Percentiles rank a stretch among this genome's conserved stretches.
Evolutionary conservation across 1,284 basidiomycete genomes (phyloP).

Genomic region (Ceratorhiza oryzae-sativae): DNA sequence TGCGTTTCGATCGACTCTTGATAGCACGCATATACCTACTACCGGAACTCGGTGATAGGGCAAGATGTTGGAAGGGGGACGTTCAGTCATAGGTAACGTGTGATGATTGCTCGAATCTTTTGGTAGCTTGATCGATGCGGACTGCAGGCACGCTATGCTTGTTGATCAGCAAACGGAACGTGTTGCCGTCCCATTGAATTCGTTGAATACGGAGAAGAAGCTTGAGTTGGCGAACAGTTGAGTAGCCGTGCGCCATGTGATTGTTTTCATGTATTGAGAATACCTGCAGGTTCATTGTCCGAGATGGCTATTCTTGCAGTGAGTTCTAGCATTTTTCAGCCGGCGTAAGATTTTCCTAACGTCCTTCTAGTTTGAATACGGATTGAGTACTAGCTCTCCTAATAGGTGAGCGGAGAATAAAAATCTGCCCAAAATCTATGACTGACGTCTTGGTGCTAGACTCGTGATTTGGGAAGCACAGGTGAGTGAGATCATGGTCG

Average conservation of each 20-base stretch:
- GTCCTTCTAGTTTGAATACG: slow-evolving; percentile 76
- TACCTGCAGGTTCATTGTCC: slow-evolving; percentile 75
- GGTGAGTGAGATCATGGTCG: slow-evolving; percentile 42
- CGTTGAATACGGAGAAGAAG: slow-evolving; percentile 63
- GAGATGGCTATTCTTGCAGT: slow-evolving; percentile 87
- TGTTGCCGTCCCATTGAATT: slow-evolving; percentile 79
- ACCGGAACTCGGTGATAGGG: slow-evolving; percentile 82
- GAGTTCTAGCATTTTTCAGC: slow-evolving; percentile 47
- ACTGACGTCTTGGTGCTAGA: slow-evolving; percentile 53
- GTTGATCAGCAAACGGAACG: slow-evolving; percentile 84
- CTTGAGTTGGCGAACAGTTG: slow-evolving; percentile 87
- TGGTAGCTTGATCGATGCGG: background rate
- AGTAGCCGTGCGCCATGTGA: too few relatives aligned
- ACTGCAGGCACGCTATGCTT: slow-evolving; percentile 81
- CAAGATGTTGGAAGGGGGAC: slow-evolving; percentile 91
- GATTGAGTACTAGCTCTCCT: slow-evolving; percentile 85
- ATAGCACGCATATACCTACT: slow-evolving; percentile 80
- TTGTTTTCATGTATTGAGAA: too few relatives aligned
- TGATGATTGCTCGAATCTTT: background rate
- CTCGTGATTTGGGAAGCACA: slow-evolving; percentile 92
- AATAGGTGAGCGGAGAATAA: slow-evolving; percentile 6
- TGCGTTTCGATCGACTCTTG: slow-evolving; percentile 46
- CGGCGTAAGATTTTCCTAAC: background rate
- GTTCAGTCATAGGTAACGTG: slow-evolving; percentile 77
- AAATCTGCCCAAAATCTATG: background rate